Evolutionary conservation across 176 grass and related monocot genomes (phyloP).

Genomic region (Dendrocalamus sinicus): DNA sequence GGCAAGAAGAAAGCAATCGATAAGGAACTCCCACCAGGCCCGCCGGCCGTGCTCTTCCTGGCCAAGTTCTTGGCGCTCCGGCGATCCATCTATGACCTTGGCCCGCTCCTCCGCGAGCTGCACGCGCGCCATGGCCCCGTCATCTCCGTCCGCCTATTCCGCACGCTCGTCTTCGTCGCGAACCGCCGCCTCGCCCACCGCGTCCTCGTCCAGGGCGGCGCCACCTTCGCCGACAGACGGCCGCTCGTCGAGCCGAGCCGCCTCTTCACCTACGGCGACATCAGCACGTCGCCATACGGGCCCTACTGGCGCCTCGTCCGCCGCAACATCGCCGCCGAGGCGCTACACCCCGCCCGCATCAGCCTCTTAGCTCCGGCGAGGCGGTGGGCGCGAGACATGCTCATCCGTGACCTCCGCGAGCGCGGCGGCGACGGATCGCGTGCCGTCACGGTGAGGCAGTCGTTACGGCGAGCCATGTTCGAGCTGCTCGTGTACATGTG

Average conservation of each 20-base stretch:
- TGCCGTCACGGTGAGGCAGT: conserved; percentile 32
- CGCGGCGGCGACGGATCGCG: neutral
- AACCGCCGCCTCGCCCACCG: conserved; percentile 45
- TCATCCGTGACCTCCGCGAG: conserved; percentile 28
- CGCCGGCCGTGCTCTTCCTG: conserved; percentile 39
- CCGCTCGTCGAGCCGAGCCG: neutral
- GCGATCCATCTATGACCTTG: conserved; percentile 40
- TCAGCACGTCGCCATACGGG: conserved; percentile 52
- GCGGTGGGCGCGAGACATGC: conserved; percentile 39
- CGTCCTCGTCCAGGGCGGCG: conserved; percentile 49
- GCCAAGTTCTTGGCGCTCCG: conserved; percentile 23
- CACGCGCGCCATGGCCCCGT: conserved; percentile 48
- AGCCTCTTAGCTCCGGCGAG: conserved; percentile 38
- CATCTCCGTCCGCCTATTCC: conserved; percentile 43
- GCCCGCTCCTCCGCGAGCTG: conserved; percentile 30
- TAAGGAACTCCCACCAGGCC: conserved; percentile 38
- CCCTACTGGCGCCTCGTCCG: conserved; percentile 59
- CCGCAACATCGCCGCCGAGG: conserved; percentile 52
- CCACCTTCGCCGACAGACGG: conserved; percentile 51
- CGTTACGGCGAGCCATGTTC: conserved; percentile 60
- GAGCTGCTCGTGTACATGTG: conserved; percentile 63
- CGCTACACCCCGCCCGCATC: conserved; percentile 34
- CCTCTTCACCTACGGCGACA: conserved; percentile 44
- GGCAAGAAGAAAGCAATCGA: no score
- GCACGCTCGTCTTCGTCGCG: conserved; percentile 50